A percentile compares a stretch with the other conserved stretches of the same genome.
phyloP scores from a whole-genome alignment of 768 basidiomycete genomes.

The Kwoniella sp. region DNA sequence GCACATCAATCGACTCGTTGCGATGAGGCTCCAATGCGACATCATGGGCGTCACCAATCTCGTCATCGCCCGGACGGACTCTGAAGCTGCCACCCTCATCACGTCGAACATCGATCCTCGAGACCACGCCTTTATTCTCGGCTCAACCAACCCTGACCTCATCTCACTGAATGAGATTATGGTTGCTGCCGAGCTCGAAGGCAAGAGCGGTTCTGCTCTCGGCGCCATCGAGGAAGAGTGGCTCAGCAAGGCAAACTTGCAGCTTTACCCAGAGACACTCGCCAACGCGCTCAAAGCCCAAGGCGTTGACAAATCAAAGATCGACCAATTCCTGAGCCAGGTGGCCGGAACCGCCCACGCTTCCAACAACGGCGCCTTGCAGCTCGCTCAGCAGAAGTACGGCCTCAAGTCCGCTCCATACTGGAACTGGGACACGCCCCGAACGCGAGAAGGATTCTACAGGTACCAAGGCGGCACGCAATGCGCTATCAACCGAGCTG shows the following conservation, averaged over 20 bases:
- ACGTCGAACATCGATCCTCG: constrained; percentile 94
- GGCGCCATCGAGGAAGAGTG: constrained; percentile 86
- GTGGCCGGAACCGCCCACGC: constrained; percentile 62
- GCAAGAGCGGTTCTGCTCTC: constrained; percentile 75
- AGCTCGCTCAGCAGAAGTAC: constrained; percentile 77
- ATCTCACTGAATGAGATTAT: constrained; percentile 75
- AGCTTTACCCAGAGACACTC: constrained; percentile 74
- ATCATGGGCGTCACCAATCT: constrained; percentile 98
- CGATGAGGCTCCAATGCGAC: constrained; percentile 95
- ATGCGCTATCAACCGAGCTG: constrained; percentile 86
- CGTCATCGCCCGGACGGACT: constrained; percentile 90
- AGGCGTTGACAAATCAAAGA: constrained; percentile 59
- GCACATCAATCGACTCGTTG: constrained; percentile 96
- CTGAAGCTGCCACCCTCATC: constrained; percentile 95
- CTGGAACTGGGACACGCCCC: constrained; percentile 94
- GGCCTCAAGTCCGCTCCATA: constrained; percentile 67
- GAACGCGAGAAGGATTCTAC: constrained; percentile 95
- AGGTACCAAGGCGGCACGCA: constrained; percentile 96
- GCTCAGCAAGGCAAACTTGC: constrained; percentile 74
- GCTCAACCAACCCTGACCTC: constrained; percentile 74
- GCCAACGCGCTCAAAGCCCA: constrained; percentile 64
- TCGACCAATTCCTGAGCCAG: constrained; percentile 66
- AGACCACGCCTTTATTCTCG: constrained; percentile 97
- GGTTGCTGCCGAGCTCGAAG: constrained; percentile 78
- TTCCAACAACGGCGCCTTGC: constrained; percentile 70